Evolutionary conservation across 2,329 filamentous ascomycete species (phyloP), one percentile per base, ranked within the genome.

Genomic region (Fusarium sp.): DNA sequence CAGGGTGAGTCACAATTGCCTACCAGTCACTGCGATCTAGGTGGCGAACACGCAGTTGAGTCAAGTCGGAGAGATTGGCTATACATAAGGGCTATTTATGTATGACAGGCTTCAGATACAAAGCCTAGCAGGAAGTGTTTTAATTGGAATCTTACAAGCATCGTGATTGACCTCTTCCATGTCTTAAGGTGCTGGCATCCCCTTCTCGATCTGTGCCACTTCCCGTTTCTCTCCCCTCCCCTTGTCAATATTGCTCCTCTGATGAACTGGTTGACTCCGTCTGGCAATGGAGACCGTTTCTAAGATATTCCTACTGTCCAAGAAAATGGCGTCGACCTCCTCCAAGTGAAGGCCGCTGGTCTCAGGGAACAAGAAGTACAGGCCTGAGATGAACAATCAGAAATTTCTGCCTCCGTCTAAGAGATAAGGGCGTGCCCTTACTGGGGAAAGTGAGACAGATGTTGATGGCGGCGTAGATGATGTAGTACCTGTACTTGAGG

Each of bases 301-400:
- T 2, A 64, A 42, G 1, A 64, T 43, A 7, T 60, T 60, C 5
- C 4, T 42, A 5, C 43, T 64, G 5, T 60, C 43, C 3, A 23
- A 23, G 37, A 64, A 64, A 23, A 64, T 64, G 21, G 21, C 54
- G 21, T 64, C 61, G 9, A 64, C 61, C 9, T 64, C 61, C 7
- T 64, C 61, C 4, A 64, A 16, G 3, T 64, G 54, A 12, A 10
- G 61, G 0, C 61, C 54, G 13, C 61, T 64, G 16, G 61, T 64
- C 5, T 64, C 61, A 9, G 54, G 61, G 23, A 64, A 64, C 16
- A 64, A 60, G 16, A 64, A 28, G 21, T 50, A 64, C 9, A 64
- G 54, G 28, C 54, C 54, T 60, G 6, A 3, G 7, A 30, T 30
- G 15, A 21, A 15, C 10, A 15, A 15, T 64, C 11, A 60, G 60